phyloP scores from a whole-genome alignment of 768 basidiomycete species.

The Hygrophoropsis aurantiaca region DNA sequence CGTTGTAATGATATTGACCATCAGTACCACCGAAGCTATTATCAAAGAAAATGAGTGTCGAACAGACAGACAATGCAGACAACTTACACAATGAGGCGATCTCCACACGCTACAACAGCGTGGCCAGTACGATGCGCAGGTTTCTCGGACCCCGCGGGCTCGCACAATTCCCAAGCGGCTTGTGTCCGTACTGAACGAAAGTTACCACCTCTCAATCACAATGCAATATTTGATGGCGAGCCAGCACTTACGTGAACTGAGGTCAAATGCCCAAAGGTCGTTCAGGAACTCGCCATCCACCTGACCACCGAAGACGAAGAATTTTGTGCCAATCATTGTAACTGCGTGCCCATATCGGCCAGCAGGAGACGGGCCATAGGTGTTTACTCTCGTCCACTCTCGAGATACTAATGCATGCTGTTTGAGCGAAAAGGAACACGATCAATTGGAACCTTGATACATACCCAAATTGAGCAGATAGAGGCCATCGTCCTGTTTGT shows the following conservation, averaged over 20 bases:
- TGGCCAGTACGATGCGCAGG: constrained; percentile 92
- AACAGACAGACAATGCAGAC: constrained; percentile 14
- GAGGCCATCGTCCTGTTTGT: constrained; percentile 87
- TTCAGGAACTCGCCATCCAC: constrained; percentile 93
- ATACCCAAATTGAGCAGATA: constrained; percentile 93
- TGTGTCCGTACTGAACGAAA: constrained; percentile 68
- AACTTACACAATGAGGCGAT: constrained; percentile 81
- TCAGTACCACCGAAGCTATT: constrained; percentile 94
- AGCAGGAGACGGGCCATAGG: constrained; percentile 72
- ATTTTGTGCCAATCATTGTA: constrained; percentile 86
- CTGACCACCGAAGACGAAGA: constrained; percentile 96
- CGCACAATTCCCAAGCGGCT: constrained; percentile 80
- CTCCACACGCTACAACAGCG: constrained; percentile 77
- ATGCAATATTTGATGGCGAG: neutral
- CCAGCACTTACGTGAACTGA: constrained; percentile 77
- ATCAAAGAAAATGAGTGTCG: constrained; percentile 14
- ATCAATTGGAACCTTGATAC: neutral
- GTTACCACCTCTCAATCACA: constrained; percentile 1
- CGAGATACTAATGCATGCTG: constrained; percentile 62
- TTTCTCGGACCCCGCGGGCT: constrained; percentile 55
- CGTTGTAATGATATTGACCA: constrained; percentile 98
- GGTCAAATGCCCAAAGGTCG: constrained; percentile 94
- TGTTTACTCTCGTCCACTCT: constrained; percentile 91
- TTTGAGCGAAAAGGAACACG: neutral
- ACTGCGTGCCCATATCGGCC: constrained; percentile 97